Base-by-base conservation (phyloP, 1,284 basidiomycete genomes). In the Schizopora paradoxa region DNA sequence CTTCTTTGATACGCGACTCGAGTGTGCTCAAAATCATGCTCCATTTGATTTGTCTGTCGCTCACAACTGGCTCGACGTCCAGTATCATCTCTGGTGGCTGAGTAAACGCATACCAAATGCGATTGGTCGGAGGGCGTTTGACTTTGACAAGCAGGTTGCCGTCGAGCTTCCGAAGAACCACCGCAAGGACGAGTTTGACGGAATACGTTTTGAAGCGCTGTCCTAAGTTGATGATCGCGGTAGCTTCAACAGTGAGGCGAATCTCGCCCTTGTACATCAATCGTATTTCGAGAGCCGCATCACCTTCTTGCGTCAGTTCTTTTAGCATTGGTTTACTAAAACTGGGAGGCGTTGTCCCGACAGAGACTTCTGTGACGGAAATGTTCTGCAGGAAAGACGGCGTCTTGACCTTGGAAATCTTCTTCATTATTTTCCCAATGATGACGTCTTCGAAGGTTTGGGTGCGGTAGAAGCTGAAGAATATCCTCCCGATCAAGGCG, bases 21-120 rank as follows among this genome's bases (percentile, higher is more conserved):
- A 99, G 92, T 1, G 87, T 87, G 51, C 85, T 82, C 33, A 92
- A 69, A 41, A 98, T 87, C 82, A 96, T 86, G 39, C 82, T 75
- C 91, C 91, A 95, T 18, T 91, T 92, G 53, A 95, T 87, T 63
- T 93, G 88, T 10, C 86, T 76, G 58, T 92, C 90, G 63, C 88
- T 91, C 56, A 98, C 91, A 47, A 97, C 85, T 1, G 95, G 94
- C 62, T 94, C 87, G 45, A 98, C 86, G 52, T 84, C 79, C 55
- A 98, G 67, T 21, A 90, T 86, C 77, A 98, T 87, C 60, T 82
- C 81, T 0, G 96, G 95, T 65, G 82, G 79, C 52, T 86, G 74
- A n/a, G 93, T 96, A 62, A 99, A 99, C 1, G 91, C 93, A 65
- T 94, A 99, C 96, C 95, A 99, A 46, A 99, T 76, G 26, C 95